Conservation (phyloP, 495 filamentous ascomycete genomes). For the Neohortaea acidophila region DNA sequence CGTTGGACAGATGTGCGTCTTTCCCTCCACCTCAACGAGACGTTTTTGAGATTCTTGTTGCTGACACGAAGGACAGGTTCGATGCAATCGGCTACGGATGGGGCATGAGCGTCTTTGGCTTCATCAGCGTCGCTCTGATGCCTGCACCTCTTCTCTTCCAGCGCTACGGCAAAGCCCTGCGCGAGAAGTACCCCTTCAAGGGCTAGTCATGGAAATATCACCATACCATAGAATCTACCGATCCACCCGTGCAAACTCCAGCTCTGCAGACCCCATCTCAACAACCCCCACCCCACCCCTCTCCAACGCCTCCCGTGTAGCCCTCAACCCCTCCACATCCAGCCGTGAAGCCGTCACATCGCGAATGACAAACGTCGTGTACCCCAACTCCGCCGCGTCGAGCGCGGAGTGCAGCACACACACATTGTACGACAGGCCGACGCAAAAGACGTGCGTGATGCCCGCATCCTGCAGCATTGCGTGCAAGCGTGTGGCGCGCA, state of each 20-base stretch:
- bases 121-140: neutral
- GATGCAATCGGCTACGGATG: neutral
- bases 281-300: too few species aligned
- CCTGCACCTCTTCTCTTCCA: neutral
- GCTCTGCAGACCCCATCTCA: too few species aligned
- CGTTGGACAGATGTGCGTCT: neutral
- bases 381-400: slow-evolving; percentile 63
- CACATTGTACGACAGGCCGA: slow-evolving; percentile 75
- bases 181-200: neutral
- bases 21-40: neutral
- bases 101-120: neutral
- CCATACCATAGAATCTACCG: too few species aligned
- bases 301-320: too few species aligned
- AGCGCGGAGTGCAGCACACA: slow-evolving; percentile 72
- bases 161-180: neutral
- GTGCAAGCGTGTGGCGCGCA: slow-evolving; percentile 39
- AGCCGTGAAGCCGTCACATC: slow-evolving; percentile 68
- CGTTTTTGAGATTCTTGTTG: neutral
- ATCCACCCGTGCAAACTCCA: too few species aligned
- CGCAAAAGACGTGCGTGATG: slow-evolving; percentile 64
- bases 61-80: neutral
- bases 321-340: too few species aligned
- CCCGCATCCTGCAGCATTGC: slow-evolving; percentile 36
- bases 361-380: slow-evolving; percentile 56
- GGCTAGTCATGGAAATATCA: too few species aligned